phyloP scores from a whole-genome alignment of 352 stramenopile genomes.

The Nothophytophthora sp. region DNA sequence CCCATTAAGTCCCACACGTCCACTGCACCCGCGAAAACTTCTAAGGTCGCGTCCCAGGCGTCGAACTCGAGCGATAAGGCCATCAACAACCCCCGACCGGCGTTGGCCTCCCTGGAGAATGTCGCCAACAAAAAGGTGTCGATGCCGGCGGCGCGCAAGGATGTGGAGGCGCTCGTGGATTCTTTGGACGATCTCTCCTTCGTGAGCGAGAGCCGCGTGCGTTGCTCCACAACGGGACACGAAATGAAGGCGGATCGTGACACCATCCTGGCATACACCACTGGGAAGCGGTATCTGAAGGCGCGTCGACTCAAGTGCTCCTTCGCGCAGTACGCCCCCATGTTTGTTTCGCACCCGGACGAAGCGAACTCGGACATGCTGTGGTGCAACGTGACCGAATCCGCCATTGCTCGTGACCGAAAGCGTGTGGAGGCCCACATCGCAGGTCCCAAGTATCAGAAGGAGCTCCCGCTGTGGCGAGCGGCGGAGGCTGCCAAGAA shows the following conservation, averaged over 20 bases:
- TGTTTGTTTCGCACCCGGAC: conserved; percentile 65
- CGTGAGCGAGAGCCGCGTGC: conserved; percentile 45
- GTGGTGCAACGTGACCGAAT: conserved; percentile 72
- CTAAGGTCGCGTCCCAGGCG: conserved; percentile 1
- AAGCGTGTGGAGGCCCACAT: conserved; percentile 62
- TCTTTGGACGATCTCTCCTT: conserved; percentile 44
- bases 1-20: conserved; percentile 1
- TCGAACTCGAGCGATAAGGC: conserved; percentile 12
- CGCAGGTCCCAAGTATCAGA: conserved; percentile 47
- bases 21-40: conserved; percentile 10
- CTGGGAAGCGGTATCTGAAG: conserved; percentile 62
- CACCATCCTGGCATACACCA: conserved; percentile 52
- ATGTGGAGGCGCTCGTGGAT: conserved; percentile 46
- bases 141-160: conserved; percentile 9
- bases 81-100: conserved; percentile 8
- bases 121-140: conserved; percentile 11
- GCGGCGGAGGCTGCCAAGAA: conserved; percentile 43
- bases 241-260: conserved; percentile 66
- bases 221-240: conserved; percentile 61
- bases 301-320: conserved; percentile 40
- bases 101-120: conserved; percentile 16
- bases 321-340: conserved; percentile 58
- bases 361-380: conserved; percentile 50
- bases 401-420: conserved; percentile 45
- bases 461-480: conserved; percentile 56